phyloP scores from a whole-genome alignment of 306 rosid genomes.

The Sphenostylis stenocarpa region DNA sequence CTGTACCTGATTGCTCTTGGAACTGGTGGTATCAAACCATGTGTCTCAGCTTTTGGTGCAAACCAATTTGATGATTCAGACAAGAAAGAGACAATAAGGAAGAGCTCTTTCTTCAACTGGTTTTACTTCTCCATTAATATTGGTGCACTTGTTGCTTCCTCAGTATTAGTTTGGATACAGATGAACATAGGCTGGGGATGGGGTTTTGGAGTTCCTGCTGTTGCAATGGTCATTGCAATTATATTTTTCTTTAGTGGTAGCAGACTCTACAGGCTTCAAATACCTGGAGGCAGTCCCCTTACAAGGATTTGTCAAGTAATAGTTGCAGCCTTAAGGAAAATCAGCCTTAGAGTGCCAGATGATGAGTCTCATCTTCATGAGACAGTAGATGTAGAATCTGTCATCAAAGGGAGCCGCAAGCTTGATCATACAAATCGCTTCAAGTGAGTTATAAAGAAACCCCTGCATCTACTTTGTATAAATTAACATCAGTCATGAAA shows the following conservation, averaged over 20 bases:
- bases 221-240: conserved; percentile 71
- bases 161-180: conserved; percentile 79
- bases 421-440: conserved; percentile 70
- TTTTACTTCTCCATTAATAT: conserved; percentile 80
- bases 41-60: conserved; percentile 87
- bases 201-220: conserved; percentile 92
- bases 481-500: not conserved
- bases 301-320: conserved; percentile 77
- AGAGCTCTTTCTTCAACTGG: conserved; percentile 86
- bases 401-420: conserved; percentile 80
- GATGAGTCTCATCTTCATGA: conserved; percentile 76
- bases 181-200: conserved; percentile 89
- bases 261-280: conserved; percentile 59
- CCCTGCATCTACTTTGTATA: not conserved
- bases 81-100: conserved; percentile 56
- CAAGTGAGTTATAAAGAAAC: conserved; percentile 40
- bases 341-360: conserved; percentile 45
- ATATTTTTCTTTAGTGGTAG: conserved; percentile 64
- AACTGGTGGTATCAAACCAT: conserved; percentile 88
- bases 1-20: conserved; percentile 87
- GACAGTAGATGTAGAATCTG: conserved; percentile 58
- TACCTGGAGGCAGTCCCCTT: conserved; percentile 85
- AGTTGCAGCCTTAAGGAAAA: conserved; percentile 61
- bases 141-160: conserved; percentile 76
- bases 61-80: conserved; percentile 80